Evolutionary conservation across 495 filamentous ascomycete species (phyloP), one percentile per base, ranked within the genome.

Genomic region (Hypoxylon intermedium): DNA sequence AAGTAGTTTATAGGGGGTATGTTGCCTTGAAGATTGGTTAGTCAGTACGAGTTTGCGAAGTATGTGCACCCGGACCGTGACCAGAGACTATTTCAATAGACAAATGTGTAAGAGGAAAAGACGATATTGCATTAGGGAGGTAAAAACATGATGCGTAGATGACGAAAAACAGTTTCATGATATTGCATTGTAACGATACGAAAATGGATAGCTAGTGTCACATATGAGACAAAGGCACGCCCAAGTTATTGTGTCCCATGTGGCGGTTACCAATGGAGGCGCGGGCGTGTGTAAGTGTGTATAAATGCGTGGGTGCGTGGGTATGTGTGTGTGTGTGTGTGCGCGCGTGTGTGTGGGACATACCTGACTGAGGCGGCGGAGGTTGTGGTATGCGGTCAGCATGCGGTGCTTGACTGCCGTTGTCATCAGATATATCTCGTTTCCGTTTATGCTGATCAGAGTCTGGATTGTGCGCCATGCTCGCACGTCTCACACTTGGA

Each of bases 1-100:
- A 94, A 81, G 65, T 94, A 96, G 71, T 96, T 93, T 78, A 94
- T 94, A 64, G 88, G 87, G 19, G 74, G 86, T 77, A 75, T 83
- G 44, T 72, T 75, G 50, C 74, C 72, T 74, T 67, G 15, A 48
- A 57, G 42, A 38, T 58, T 37, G 33, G 46, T 55, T n/a, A 36
- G 67, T 69, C 26, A 67, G 53, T 46, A 44, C 20, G 13, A 31
- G 20, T n/a, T 45, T 53, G 13, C 23, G 28, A 26, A 38, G 31
- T 12, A n/a, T 5, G 23, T 13, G 15, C 31, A 48, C 33, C 23
- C 47, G 40, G 23, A 9, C 43, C 19, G 28, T 37, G 13, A 44
- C 5, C 41, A 40, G 28, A 53, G 40, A 41, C 38, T 9, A 38
- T 7, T 28, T 34, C 33, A 49, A 20, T 47, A 20, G 33, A 37